Evolutionary conservation across 257 asterid genomes (phyloP).

Genomic region (Solanum rostratum): DNA sequence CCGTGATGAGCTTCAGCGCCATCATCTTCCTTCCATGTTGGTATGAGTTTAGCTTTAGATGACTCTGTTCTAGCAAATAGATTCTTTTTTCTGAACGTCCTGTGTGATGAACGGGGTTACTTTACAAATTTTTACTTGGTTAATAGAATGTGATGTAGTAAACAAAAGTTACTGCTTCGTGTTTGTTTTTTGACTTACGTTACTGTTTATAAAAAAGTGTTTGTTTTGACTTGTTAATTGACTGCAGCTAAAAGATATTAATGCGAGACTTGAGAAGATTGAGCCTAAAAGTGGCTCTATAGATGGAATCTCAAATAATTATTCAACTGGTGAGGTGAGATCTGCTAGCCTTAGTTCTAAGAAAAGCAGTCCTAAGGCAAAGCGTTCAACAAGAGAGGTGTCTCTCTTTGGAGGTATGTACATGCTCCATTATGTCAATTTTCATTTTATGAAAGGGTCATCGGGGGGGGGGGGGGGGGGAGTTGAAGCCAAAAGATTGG

Average conservation of each 20-base stretch:
- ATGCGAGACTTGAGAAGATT: constrained; percentile 77
- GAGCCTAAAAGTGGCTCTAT: constrained; percentile 70
- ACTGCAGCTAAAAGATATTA: constrained; percentile 81
- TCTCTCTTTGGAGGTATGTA: constrained; percentile 94
- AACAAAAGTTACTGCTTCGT: not conserved
- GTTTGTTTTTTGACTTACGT: not conserved
- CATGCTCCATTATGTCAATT: not conserved
- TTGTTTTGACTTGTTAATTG: constrained; percentile 17
- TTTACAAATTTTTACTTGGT: not conserved
- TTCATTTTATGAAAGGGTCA: not conserved
- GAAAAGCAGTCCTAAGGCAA: constrained; percentile 91
- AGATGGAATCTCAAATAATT: constrained; percentile 53
- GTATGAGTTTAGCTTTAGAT: constrained; percentile 20
- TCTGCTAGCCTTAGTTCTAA: constrained; percentile 42
- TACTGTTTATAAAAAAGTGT: not conserved
- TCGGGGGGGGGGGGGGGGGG: too few species aligned
- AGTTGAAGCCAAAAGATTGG: not conserved
- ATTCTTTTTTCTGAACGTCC: not conserved
- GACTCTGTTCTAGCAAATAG: not conserved
- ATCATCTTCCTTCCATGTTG: constrained; percentile 62
- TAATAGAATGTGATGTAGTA: not conserved
- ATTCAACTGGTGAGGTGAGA: constrained; percentile 46
- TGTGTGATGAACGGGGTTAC: not conserved
- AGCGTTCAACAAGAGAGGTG: constrained; percentile 56
- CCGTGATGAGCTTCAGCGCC: constrained; percentile 86